Base-by-base conservation (phyloP, 331 rosid species). In the Ulmus americana region DNA sequence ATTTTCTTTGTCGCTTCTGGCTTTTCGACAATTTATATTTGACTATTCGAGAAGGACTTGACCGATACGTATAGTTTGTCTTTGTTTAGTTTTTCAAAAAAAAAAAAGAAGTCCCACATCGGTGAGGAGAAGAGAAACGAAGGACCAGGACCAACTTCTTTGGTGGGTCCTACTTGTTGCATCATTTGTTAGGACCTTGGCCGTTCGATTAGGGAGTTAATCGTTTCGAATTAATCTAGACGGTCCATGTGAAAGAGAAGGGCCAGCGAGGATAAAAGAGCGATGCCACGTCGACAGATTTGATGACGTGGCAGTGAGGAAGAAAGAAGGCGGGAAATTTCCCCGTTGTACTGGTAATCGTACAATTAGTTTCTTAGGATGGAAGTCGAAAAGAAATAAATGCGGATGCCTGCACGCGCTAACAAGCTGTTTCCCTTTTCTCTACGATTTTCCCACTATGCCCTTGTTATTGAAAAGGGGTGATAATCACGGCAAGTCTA, bases 281-380 rank as follows among this genome's bases (percentile, higher is more conserved):
- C 6, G 28, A 1, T 10, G 61, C 44, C 61, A 56, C 20, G 61
- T 56, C 16, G 44, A 1, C 6, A 5, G 14, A 10, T 13, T 11
- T 10, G 10, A 43, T 42, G 35, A 35, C 68, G 56, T 28, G 68
- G 14, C 44, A 7, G 18, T 8, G 8, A 0, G 8, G 28, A n/a
- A 28, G 38, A 22, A 45, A 45, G 68, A 63, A n/a, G 55, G 55
- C 55, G 55, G 56, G 55, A 63, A 47, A 18, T 45, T 16, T 18
- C 45, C 44, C 10, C 6, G 3, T 28, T 3, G 35, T 28, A 28
- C 35, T 28, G 35, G 35, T 28, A 28, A 28, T 28, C 35, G 35
- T 2, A 28, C 35, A 28, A 28, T 28, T 28, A 28, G 35, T 28
- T 28, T 28, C 35, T 28, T 28, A 28, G 35, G 35, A 28, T 28